Evolutionary conservation across 2,329 filamentous ascomycete species (phyloP).

Genomic region (Davidsoniella eucalypti): DNA sequence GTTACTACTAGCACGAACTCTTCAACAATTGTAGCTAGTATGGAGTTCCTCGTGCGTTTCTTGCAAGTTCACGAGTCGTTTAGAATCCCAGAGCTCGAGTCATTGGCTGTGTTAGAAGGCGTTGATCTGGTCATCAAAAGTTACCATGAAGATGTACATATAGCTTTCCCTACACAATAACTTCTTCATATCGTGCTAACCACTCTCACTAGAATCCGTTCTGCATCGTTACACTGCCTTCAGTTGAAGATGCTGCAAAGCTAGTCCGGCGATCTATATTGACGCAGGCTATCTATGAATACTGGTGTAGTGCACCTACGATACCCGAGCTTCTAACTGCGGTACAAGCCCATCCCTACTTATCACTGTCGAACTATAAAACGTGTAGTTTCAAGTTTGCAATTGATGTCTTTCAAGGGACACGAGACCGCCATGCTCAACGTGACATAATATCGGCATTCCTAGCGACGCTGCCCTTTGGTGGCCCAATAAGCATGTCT

Average conservation of each 20-base stretch:
- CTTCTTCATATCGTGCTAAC: slow-evolving; percentile 15
- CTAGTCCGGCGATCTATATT: slow-evolving; percentile 67
- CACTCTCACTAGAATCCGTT: slow-evolving; percentile 54
- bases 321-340: slow-evolving; percentile 50
- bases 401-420: slow-evolving; percentile 67
- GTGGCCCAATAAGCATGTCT: slow-evolving; percentile 63
- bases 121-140: slow-evolving; percentile 55
- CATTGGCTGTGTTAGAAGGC: slow-evolving; percentile 53
- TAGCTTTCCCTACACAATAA: not conserved
- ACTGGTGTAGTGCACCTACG: slow-evolving; percentile 61
- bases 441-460: slow-evolving; percentile 70
- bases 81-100: slow-evolving; percentile 64
- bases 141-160: slow-evolving; percentile 54
- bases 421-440: slow-evolving; percentile 46
- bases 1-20: not conserved
- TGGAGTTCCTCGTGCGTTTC: slow-evolving; percentile 79
- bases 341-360: not conserved
- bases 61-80: slow-evolving; percentile 86
- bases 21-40: slow-evolving; percentile 16
- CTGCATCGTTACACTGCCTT: slow-evolving; percentile 56
- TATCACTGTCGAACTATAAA: slow-evolving; percentile 32
- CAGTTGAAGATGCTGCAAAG: slow-evolving; percentile 43
- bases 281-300: slow-evolving; percentile 67
- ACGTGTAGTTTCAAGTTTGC: slow-evolving; percentile 63
- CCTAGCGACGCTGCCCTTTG: slow-evolving; percentile 51